These are phyloP conservation scores for Debaryomyces nepalensis DNA, from an alignment of 1,139 yeast species.

Conservation along the genomic window DNA sequence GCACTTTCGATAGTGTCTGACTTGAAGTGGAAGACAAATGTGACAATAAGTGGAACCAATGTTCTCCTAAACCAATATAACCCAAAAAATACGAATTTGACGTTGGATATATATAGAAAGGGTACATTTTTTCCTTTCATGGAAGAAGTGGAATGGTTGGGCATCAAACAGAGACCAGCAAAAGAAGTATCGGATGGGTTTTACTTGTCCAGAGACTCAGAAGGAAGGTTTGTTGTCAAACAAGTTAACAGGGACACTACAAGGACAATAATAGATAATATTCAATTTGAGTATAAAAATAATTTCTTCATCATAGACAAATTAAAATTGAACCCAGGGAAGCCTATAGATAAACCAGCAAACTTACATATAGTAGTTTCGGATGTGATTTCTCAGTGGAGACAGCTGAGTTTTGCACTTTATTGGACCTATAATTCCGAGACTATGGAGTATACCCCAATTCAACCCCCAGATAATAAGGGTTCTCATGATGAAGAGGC, in stretches of 20 bases:
- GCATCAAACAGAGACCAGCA: constrained; percentile 36
- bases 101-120: constrained; percentile 31
- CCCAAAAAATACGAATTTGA: constrained; percentile 33
- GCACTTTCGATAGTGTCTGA: constrained; percentile 26
- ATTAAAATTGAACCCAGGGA: constrained; percentile 39
- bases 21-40: constrained; percentile 35
- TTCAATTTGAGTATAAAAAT: constrained; percentile 38
- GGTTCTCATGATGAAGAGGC: constrained; percentile 6
- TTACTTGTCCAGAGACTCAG: constrained; percentile 30
- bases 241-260: constrained; percentile 27
- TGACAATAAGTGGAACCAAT: constrained; percentile 34
- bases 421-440: constrained; percentile 42
- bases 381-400: constrained; percentile 40
- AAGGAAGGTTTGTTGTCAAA: constrained; percentile 24
- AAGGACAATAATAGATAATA: constrained; percentile 25
- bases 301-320: constrained; percentile 30
- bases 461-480: constrained; percentile 26
- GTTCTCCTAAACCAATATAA: constrained; percentile 38
- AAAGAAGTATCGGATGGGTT: constrained; percentile 31
- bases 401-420: constrained; percentile 45
- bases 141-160: constrained; percentile 35
- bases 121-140: constrained; percentile 29
- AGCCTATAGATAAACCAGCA: constrained; percentile 31
- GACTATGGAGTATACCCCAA: constrained; percentile 27
- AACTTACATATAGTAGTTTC: constrained; percentile 41